These are phyloP conservation scores for Nicotiana tabacum DNA, from an alignment of 257 asterid species.

Conservation along the genomic window DNA sequence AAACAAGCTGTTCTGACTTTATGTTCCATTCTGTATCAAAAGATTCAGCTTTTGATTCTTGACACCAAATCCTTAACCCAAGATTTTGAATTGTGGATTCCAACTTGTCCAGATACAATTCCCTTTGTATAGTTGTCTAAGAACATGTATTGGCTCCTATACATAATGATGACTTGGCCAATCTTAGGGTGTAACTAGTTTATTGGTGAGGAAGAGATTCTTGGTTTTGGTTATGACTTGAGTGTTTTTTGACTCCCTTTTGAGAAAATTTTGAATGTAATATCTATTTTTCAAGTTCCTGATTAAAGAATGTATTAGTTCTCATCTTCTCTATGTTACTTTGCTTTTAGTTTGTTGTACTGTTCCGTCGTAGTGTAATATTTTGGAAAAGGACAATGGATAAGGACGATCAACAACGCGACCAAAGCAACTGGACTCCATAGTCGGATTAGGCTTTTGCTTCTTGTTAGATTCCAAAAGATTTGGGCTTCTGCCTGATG, in stretches of 20 bases:
- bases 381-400: too few relatives aligned
- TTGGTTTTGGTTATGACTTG: not conserved
- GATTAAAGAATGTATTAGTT: not conserved
- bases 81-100: not conserved
- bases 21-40: not conserved
- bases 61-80: not conserved
- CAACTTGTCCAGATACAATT: not conserved
- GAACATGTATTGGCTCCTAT: not conserved
- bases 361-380: too few relatives aligned
- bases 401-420: too few relatives aligned
- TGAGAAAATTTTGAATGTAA: not conserved
- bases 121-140: conserved; percentile 2
- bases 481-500: not conserved
- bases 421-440: not conserved
- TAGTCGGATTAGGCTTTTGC: not conserved
- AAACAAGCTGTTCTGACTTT: conserved; percentile 45
- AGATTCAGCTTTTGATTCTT: conserved; percentile 1
- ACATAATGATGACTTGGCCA: not conserved
- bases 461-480: not conserved
- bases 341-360: not conserved
- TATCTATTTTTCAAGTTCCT: not conserved
- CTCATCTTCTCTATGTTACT: not conserved
- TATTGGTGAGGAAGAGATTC: not conserved
- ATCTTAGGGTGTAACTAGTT: not conserved
- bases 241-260: not conserved